These are phyloP conservation scores for Mangifera indica DNA, from an alignment of 345 rosid genomes.

Conservation along the genomic window DNA sequence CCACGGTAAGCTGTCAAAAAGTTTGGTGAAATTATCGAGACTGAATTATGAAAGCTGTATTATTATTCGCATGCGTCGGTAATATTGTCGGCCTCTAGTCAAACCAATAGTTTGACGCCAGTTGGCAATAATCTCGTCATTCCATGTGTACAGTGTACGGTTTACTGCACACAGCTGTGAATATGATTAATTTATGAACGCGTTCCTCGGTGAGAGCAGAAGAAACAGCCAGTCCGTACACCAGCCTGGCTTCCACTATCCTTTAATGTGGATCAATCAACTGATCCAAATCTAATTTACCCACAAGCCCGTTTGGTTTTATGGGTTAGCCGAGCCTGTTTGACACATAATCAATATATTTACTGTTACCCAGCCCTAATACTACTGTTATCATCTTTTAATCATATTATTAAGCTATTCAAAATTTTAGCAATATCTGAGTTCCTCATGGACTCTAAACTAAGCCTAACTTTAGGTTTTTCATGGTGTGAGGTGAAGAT, in stretches of 20 bases:
- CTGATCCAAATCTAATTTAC: neutral
- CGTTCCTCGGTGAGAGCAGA: constrained; percentile 25
- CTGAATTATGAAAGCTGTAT: too few relatives aligned
- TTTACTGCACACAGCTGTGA: constrained; percentile 17
- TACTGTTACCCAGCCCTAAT: too few relatives aligned
- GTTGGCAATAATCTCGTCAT: constrained; percentile 3
- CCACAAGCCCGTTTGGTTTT: neutral
- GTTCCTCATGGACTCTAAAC: too few relatives aligned
- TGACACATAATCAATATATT: neutral
- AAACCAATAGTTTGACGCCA: neutral
- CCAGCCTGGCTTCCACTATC: constrained; percentile 28
- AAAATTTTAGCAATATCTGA: too few relatives aligned
- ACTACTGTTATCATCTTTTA: too few relatives aligned
- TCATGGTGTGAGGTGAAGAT: too few relatives aligned
- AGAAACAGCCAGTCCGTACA: constrained; percentile 25
- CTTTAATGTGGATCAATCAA: neutral
- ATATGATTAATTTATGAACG: constrained; percentile 22
- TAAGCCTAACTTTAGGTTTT: too few relatives aligned
- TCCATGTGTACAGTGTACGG: constrained; percentile 15
- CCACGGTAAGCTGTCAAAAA: too few relatives aligned
- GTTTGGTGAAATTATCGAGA: too few relatives aligned
- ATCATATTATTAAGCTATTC: too few relatives aligned
- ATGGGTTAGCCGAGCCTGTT: neutral
- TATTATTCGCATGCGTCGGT: too few relatives aligned
- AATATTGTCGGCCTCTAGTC: too few relatives aligned